Conservation (phyloP, 495 filamentous ascomycete genomes). For the Penicillium turbatum region DNA sequence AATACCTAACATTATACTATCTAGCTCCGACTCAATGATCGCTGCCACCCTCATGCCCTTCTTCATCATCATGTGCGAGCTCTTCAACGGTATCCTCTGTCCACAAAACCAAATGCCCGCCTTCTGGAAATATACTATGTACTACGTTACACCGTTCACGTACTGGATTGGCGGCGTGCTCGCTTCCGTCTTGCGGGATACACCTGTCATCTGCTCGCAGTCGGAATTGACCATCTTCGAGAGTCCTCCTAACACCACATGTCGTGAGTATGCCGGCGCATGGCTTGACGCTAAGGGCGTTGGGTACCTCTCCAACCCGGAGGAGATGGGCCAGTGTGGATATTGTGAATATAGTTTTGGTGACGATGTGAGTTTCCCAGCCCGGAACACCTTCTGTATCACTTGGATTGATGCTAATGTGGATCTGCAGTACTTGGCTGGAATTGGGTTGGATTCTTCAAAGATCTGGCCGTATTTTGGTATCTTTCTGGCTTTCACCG, state of each 20-base stretch:
- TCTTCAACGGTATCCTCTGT: constrained; percentile 81
- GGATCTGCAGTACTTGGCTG: constrained; percentile 52
- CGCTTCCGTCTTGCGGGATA: constrained; percentile 62
- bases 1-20: constrained; percentile 31
- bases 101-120: constrained; percentile 70
- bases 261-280: constrained; percentile 63
- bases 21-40: constrained; percentile 62
- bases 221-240: constrained; percentile 60
- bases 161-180: constrained; percentile 77
- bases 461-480: constrained; percentile 70
- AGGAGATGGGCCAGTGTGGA: constrained; percentile 38
- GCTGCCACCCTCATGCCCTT: constrained; percentile 73
- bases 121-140: constrained; percentile 77
- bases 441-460: constrained; percentile 55
- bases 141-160: constrained; percentile 79
- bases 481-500: constrained; percentile 65
- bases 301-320: constrained; percentile 58
- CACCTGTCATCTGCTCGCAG: constrained; percentile 53
- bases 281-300: constrained; percentile 60
- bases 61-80: constrained; percentile 47
- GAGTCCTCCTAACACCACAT: constrained; percentile 57
- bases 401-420: constrained; percentile 7
- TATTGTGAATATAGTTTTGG: constrained; percentile 59
- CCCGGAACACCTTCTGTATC: not conserved
- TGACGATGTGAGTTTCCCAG: constrained; percentile 44